These are phyloP conservation scores for Mycosphaerella arachidis DNA, from an alignment of 2,329 filamentous ascomycete species.

Conservation along the genomic window DNA sequence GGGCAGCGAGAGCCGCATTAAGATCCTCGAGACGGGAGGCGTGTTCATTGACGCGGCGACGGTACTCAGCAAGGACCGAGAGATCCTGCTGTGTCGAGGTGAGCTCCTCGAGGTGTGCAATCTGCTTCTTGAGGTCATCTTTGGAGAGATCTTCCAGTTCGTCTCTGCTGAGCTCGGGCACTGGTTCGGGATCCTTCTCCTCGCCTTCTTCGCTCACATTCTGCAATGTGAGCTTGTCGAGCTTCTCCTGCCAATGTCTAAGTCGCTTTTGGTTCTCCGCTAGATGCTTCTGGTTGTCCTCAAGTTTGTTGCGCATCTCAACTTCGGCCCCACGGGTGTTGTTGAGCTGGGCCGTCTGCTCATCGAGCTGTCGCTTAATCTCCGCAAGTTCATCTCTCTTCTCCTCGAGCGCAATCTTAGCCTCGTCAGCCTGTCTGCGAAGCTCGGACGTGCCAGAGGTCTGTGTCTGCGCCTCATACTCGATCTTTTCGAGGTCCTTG, in stretches of 20 bases:
- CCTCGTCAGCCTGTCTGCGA: constrained; percentile 70
- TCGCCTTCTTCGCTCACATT: constrained; percentile 61
- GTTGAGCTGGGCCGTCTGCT: constrained; percentile 80
- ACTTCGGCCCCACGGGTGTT: constrained; percentile 86
- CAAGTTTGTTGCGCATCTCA: constrained; percentile 96
- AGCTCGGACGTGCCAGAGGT: constrained; percentile 69
- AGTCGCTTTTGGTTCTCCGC: constrained; percentile 79
- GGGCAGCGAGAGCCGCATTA: constrained; percentile 67
- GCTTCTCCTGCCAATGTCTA: constrained; percentile 84
- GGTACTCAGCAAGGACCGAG: constrained; percentile 82
- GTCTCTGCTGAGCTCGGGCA: constrained; percentile 75
- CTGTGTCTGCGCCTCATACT: constrained; percentile 74
- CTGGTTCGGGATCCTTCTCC: constrained; percentile 52
- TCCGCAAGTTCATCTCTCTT: constrained; percentile 77
- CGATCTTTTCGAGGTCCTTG: constrained; percentile 70
- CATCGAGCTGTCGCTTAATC: constrained; percentile 80
- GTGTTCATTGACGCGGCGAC: constrained; percentile 78
- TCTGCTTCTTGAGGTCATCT: constrained; percentile 58
- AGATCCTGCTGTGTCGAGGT: constrained; percentile 88
- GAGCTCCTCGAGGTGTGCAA: constrained; percentile 64
- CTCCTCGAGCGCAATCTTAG: constrained; percentile 66
- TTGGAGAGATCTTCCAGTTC: constrained; percentile 62
- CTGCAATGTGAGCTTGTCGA: constrained; percentile 76
- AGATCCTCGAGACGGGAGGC: constrained; percentile 78
- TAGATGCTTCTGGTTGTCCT: constrained; percentile 89